Evolutionary conservation across 177 flowering plant genomes (phyloP).

Genomic region (Telopea speciosissima): DNA sequence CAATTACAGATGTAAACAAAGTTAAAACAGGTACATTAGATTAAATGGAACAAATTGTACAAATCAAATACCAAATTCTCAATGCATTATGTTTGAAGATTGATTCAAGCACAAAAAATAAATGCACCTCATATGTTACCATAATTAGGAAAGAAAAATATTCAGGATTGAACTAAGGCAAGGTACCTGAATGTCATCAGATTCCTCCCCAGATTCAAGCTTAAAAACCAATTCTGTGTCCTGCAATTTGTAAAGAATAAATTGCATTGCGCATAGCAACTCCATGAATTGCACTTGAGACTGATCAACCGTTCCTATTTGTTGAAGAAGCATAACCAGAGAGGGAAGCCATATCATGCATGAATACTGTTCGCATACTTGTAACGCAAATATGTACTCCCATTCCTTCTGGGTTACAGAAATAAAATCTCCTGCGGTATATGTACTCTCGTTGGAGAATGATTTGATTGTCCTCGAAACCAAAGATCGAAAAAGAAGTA

Average conservation of each 20-base stretch:
- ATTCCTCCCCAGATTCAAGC: constrained; percentile 49
- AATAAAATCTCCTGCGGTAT: constrained; percentile 13
- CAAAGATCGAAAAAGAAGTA: constrained; percentile 69
- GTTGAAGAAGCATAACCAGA: constrained; percentile 46
- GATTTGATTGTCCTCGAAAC: constrained; percentile 33
- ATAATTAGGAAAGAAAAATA: neutral
- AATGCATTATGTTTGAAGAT: neutral
- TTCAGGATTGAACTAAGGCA: neutral
- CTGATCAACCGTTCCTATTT: constrained; percentile 21
- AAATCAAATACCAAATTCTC: no score
- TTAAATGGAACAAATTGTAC: no score
- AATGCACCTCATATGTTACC: neutral
- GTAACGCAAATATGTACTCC: constrained; percentile 67
- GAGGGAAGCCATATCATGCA: constrained; percentile 86
- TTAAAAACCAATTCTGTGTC: constrained; percentile 64
- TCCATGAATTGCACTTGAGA: constrained; percentile 27
- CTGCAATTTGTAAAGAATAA: constrained; percentile 50
- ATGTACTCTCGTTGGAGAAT: constrained; percentile 8
- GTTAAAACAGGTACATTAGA: no score
- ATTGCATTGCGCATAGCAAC: constrained; percentile 42
- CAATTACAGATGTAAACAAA: no score
- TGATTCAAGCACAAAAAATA: neutral
- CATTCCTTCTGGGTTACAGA: constrained; percentile 39
- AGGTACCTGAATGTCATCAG: constrained; percentile 54
- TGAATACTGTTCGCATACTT: constrained; percentile 70